Conservation (phyloP, 495 filamentous ascomycete genomes). For the Extremus antarcticus region DNA sequence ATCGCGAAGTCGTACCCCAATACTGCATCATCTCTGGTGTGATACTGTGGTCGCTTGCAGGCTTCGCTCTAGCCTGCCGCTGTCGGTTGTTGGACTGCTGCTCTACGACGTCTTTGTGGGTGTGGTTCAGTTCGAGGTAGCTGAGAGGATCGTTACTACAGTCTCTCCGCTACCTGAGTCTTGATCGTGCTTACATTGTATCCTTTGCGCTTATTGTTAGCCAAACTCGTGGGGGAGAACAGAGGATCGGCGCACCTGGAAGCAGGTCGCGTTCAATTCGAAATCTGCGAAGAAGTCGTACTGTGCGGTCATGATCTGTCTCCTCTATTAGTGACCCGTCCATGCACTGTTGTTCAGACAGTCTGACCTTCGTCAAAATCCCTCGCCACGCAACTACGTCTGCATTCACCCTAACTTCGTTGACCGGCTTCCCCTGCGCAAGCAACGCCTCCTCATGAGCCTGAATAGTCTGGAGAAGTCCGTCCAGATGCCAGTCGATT, state of each 20-base stretch:
- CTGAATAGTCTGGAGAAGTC: constrained; percentile 62
- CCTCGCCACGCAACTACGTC: constrained; percentile 91
- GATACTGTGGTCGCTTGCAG: constrained; percentile 42
- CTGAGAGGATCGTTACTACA: constrained; percentile 33
- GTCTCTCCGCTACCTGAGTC: not conserved
- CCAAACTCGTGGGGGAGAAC: constrained; percentile 8
- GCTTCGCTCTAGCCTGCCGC: constrained; percentile 29
- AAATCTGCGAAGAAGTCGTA: constrained; percentile 77
- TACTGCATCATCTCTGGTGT: constrained; percentile 58
- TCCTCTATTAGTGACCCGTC: too few relatives aligned
- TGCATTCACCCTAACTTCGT: constrained; percentile 43
- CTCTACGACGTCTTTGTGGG: constrained; percentile 45
- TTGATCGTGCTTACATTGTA: constrained; percentile 53
- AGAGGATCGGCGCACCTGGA: constrained; percentile 53
- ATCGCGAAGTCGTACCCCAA: constrained; percentile 50
- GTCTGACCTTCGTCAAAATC: constrained; percentile 95
- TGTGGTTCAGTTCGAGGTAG: constrained; percentile 87
- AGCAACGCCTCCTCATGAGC: constrained; percentile 21
- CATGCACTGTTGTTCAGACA: too few relatives aligned
- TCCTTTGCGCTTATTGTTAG: constrained; percentile 39
- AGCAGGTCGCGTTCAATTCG: constrained; percentile 89
- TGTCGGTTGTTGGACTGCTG: constrained; percentile 22
- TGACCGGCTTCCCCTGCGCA: constrained; percentile 54
- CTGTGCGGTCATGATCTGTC: constrained; percentile 77
- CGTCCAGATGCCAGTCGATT: constrained; percentile 78